Evolutionary conservation across 768 basidiomycete genomes (phyloP).

Genomic region (Roridomyces roridus): DNA sequence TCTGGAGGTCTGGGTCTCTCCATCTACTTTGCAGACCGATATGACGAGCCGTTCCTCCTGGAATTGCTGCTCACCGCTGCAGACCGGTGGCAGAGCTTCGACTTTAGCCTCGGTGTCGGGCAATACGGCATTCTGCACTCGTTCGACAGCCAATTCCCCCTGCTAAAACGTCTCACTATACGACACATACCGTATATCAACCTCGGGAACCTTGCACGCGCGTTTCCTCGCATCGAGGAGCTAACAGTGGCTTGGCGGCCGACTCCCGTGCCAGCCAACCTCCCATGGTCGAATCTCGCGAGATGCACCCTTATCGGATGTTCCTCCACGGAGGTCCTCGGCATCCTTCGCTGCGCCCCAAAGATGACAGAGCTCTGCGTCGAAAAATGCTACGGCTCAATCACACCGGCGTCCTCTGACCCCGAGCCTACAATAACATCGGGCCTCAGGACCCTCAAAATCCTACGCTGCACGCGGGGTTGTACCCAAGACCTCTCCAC

Average conservation of each 20-base stretch:
- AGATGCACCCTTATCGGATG: constrained; percentile 6
- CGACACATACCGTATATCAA: background rate
- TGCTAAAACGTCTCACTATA: constrained; percentile 1
- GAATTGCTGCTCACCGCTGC: constrained; percentile 6
- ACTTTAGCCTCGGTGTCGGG: background rate
- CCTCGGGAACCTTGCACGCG: constrained; percentile 17
- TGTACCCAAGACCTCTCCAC: background rate
- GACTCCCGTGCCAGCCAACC: background rate
- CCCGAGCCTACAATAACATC: background rate
- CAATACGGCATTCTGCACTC: background rate
- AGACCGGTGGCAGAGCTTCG: constrained; percentile 11
- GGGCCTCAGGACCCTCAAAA: constrained; percentile 5
- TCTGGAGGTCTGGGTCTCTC: constrained; percentile 8
- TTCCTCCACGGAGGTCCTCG: background rate
- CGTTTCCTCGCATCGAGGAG: constrained; percentile 11
- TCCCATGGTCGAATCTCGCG: constrained; percentile 13
- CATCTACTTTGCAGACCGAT: background rate
- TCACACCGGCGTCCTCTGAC: background rate
- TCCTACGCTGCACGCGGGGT: background rate
- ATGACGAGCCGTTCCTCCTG: background rate
- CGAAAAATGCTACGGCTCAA: background rate
- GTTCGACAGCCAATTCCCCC: constrained; percentile 3
- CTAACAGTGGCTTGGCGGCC: background rate
- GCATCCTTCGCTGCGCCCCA: constrained; percentile 4
- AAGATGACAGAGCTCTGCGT: background rate